Conservation (phyloP, 2,329 filamentous ascomycete genomes). For the Alternaria dauci region DNA sequence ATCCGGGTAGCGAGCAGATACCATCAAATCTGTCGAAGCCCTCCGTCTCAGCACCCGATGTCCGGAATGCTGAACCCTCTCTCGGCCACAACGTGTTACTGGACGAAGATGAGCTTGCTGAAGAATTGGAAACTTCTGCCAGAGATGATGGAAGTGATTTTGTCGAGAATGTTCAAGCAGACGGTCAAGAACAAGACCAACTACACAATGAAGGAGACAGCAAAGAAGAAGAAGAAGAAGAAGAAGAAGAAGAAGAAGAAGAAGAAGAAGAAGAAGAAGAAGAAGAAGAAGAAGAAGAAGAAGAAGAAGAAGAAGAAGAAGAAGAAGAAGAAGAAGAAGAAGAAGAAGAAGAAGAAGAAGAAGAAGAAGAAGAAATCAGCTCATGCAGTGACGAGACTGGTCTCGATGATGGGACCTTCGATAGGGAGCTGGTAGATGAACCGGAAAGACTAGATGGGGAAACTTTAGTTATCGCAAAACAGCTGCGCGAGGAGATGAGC, state of each 20-base stretch:
- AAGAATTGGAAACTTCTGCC: fast-evolving
- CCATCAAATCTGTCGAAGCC: background rate
- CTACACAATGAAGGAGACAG: fast-evolving
- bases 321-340: background rate
- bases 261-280: background rate
- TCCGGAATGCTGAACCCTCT: background rate
- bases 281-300: background rate
- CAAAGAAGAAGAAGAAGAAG: background rate
- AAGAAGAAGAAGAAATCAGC: background rate
- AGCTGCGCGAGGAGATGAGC: background rate
- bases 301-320: background rate
- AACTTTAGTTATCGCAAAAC: background rate
- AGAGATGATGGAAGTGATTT: background rate
- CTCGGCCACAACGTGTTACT: background rate
- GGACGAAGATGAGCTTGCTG: background rate
- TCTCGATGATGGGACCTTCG: background rate
- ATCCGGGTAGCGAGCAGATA: background rate
- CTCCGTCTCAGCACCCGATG: background rate
- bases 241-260: background rate
- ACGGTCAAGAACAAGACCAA: background rate
- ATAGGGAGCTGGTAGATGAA: background rate
- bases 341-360: background rate
- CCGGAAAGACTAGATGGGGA: background rate
- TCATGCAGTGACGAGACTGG: background rate
- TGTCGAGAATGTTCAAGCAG: background rate